Base-by-base conservation (phyloP, 805 yeast genomes). In the Candida rishiriensis region DNA sequence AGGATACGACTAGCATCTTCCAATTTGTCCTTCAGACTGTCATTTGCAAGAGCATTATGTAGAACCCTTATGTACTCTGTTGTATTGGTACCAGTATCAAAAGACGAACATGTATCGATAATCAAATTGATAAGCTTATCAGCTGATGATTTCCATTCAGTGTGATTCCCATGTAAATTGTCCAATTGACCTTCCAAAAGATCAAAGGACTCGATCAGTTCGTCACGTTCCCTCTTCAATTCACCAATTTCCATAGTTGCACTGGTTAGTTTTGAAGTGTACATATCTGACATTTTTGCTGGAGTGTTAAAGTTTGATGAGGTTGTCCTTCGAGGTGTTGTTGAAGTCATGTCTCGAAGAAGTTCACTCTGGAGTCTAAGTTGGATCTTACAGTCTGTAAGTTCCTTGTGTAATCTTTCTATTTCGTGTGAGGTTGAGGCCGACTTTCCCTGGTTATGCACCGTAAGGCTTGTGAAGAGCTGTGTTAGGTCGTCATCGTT, bases 381-480 rank as follows among this genome's bases (percentile, higher is more conserved):
- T 43, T 66, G 69, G 21, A 66, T 56, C 46, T 59, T 63, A 43
- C 63, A 64, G 44, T 65, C 61, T 1, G 62, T 64, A 14, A 65
- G 49, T 32, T 65, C 61, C 41, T 57, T 59, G 31, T 61, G 58
- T 18, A 66, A 41, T 6, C 43, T 48, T 29, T 55, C 62, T 8
- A 61, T 45, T 21, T 64, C 66, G 7, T 5, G 26, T 4, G 26
- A 21, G 4, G 26, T 21, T 21, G 26, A 21, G 4, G 26, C 7
- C 7, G 26, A 21, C 7, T 21, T 21, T 21, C 26, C 26, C 26
- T 21, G 26, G 7, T 21, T 4, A 21, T 21, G 26, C 26, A 21
- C 7, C 7, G 26, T 5, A 5, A 21, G 26, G 26, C 7, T 21
- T 4, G 26, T 21, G 26, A 21, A 21, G 8, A 38, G 13, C 8